A percentile compares a stretch with the other conserved stretches of the same genome.
Conservation (phyloP, 495 filamentous ascomycete genomes). For the Aspergillus affinis region DNA sequence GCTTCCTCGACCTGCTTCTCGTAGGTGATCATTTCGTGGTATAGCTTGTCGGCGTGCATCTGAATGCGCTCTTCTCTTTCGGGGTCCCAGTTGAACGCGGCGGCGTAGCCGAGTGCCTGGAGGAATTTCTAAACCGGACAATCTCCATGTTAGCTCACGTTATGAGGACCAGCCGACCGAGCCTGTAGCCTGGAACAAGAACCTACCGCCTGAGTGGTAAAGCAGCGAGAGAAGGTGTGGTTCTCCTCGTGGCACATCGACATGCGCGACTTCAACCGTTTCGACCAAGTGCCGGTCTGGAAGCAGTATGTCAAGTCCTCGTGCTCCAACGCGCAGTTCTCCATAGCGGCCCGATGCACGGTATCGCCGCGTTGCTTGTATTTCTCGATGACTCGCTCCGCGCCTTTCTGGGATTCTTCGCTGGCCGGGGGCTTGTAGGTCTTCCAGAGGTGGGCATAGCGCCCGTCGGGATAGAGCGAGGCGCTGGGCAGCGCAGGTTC, state of each 20-base stretch:
- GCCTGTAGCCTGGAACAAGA: not conserved
- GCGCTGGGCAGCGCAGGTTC: constrained; percentile 53
- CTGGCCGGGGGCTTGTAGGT: constrained; percentile 69
- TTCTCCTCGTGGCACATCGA: constrained; percentile 77
- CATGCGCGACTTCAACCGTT: constrained; percentile 49
- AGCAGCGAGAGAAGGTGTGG: constrained; percentile 72
- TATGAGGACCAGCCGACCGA: not conserved
- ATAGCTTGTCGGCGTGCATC: constrained; percentile 89
- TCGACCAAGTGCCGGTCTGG: constrained; percentile 55
- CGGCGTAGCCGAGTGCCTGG: constrained; percentile 87
- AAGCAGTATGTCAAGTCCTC: constrained; percentile 74
- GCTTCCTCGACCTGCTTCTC: constrained; percentile 68
- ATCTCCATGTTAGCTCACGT: constrained; percentile 5
- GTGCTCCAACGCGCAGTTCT: constrained; percentile 91
- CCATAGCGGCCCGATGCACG: constrained; percentile 79
- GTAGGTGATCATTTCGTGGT: constrained; percentile 78
- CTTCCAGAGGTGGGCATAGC: constrained; percentile 93
- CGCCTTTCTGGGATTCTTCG: constrained; percentile 58
- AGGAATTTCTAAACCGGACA: constrained; percentile 66
- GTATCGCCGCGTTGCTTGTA: constrained; percentile 78
- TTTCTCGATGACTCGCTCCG: constrained; percentile 73
- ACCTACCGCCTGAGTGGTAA: constrained; percentile 74
- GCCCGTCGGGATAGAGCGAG: constrained; percentile 73
- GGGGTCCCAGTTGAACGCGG: constrained; percentile 55
- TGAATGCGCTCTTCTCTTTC: constrained; percentile 87